phyloP scores from a whole-genome alignment of 495 filamentous ascomycete species.

The Aspergillus heteromorphus region DNA sequence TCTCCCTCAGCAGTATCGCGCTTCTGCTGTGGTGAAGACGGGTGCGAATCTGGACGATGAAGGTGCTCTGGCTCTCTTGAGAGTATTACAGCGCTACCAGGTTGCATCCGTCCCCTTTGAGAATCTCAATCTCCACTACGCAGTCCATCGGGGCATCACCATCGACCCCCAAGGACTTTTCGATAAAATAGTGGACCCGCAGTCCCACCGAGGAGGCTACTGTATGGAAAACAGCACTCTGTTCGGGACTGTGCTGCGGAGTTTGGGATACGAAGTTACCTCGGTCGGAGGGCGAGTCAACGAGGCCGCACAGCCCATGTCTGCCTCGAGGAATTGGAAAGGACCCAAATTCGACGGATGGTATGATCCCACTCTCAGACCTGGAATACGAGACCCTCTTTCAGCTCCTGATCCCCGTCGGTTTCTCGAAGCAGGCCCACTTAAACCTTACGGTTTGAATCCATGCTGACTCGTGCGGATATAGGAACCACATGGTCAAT shows the following conservation, averaged over 20 bases:
- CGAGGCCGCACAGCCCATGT: neutral
- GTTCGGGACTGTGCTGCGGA: slow-evolving; percentile 54
- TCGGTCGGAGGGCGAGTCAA: slow-evolving; percentile 25
- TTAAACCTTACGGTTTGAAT: neutral
- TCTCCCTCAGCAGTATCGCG: slow-evolving; percentile 9
- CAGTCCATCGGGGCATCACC: slow-evolving; percentile 37
- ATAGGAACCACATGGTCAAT: slow-evolving; percentile 55
- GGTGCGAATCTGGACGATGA: slow-evolving; percentile 1
- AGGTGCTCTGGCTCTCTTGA: slow-evolving; percentile 6
- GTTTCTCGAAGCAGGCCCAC: neutral
- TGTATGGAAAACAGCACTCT: slow-evolving; percentile 67
- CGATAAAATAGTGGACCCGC: slow-evolving; percentile 50
- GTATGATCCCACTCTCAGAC: neutral
- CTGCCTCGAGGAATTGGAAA: neutral
- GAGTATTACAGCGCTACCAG: slow-evolving; percentile 29
- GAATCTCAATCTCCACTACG: slow-evolving; percentile 52
- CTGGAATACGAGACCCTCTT: neutral
- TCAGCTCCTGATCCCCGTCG: neutral
- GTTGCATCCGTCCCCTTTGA: slow-evolving; percentile 61
- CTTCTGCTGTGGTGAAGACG: slow-evolving; percentile 1
- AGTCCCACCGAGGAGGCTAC: slow-evolving; percentile 48
- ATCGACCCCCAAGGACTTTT: slow-evolving; percentile 53
- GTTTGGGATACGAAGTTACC: slow-evolving; percentile 51
- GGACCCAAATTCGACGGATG: neutral
- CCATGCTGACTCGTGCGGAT: neutral